Conservation (phyloP, 1,284 basidiomycete species). For the Sanghuangporus sanghuang region DNA sequence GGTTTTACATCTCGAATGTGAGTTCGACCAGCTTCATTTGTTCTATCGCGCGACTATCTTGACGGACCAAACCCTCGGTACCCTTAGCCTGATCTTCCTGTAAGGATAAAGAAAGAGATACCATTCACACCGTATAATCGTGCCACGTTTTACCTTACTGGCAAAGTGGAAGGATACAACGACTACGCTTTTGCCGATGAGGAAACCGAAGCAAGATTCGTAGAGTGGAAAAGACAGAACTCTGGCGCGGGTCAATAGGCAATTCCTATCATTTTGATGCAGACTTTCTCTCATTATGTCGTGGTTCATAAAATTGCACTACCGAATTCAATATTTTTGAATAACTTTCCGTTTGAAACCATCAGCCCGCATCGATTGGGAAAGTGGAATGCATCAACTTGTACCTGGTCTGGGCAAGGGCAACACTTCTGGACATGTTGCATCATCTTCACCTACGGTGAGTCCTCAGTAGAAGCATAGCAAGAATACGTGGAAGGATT, state of each 20-base stretch:
- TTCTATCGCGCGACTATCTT: background rate
- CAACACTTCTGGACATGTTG: no score
- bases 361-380: background rate
- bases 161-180: conserved; percentile 15
- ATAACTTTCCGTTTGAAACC: background rate
- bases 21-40: conserved; percentile 16
- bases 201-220: conserved; percentile 6
- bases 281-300: background rate
- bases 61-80: background rate
- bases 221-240: background rate
- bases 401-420: no score
- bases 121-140: conserved; percentile 17
- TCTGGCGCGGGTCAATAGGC: background rate
- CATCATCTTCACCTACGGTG: no score
- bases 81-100: conserved; percentile 18
- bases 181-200: conserved; percentile 18
- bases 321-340: background rate
- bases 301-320: background rate
- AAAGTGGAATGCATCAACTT: background rate
- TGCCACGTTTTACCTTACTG: conserved; percentile 14
- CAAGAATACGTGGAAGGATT: no score
- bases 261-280: background rate
- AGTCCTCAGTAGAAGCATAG: no score
- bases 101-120: conserved; percentile 15
- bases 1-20: conserved; percentile 44